Evolutionary conservation across 2,329 filamentous ascomycete species (phyloP), one percentile per base, ranked within the genome.

Genomic region (Thelonectria blattea): DNA sequence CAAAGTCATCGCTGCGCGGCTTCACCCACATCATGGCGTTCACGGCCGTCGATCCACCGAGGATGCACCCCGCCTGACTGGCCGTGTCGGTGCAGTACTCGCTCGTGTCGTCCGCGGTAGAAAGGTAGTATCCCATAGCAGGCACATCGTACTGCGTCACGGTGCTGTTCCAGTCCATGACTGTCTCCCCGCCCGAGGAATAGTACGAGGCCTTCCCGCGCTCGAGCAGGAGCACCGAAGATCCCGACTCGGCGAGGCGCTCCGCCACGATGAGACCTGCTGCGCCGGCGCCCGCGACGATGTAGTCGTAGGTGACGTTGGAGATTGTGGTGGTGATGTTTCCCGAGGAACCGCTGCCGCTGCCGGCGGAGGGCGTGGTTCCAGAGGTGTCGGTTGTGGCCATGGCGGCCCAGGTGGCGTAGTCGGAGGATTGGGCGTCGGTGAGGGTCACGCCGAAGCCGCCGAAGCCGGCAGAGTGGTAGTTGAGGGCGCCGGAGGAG

Each of bases 71-170:
- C 12, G 88, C 87, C 87, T 91, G 90, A 68, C 89, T 86, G 63
- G 89, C 88, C n/a, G 85, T 87, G 72, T 91, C 89, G 2, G 67
- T 66, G 48, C 81, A 82, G 74, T 89, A 91, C 37, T 85, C 84
- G 66, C 90, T 86, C 27, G 86, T 87, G 4, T 79, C 79, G 10
- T 85, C 86, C 68, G 89, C 82, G 4, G 80, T 76, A 83, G 87
- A 90, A 65, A 91, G 89, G 74, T 90, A 80, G 72, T 91, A 91
- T 73, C 87, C 90, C 60, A 91, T 83, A 56, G 88, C 87, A 0
- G 89, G 89, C 5, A 91, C 84, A 68, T 91, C 89, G 67, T 91
- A 91, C 50, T 88, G 86, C 7, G 88, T 91, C 34, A 91, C 72
- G 39, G 86, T 85, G 17, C 82, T 75, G 15, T 87, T 80, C 89